Percentiles rank a stretch among this genome's conserved stretches.
These are phyloP conservation scores for Auricularia heimuer DNA, from an alignment of 768 basidiomycete genomes.

Conservation along the genomic window DNA sequence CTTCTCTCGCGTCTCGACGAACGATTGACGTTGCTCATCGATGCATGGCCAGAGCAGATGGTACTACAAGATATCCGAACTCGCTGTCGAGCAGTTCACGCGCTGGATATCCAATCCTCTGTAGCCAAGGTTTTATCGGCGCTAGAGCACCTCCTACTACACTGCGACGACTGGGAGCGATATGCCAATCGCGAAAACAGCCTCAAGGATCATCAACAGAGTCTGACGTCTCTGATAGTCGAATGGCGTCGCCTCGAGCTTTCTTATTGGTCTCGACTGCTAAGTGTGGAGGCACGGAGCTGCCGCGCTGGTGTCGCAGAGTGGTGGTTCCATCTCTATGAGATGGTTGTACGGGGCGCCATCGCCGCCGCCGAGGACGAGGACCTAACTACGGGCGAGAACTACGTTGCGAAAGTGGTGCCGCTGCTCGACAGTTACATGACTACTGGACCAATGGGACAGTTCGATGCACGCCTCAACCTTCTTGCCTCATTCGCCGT, in stretches of 20 bases:
- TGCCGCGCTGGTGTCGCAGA: constrained; percentile 38
- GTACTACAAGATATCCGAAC: constrained; percentile 76
- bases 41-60: constrained; percentile 97
- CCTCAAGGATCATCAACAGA: constrained; percentile 55
- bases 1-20: constrained; percentile 41
- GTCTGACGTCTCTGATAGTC: constrained; percentile 64
- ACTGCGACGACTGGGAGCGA: constrained; percentile 93
- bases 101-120: constrained; percentile 53
- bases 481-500: constrained; percentile 59
- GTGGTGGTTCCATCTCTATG: constrained; percentile 92
- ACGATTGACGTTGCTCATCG: constrained; percentile 47
- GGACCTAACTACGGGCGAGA: constrained; percentile 25
- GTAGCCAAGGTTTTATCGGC: constrained; percentile 75
- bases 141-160: constrained; percentile 74
- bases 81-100: constrained; percentile 58
- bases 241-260: constrained; percentile 88
- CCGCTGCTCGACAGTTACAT: constrained; percentile 78
- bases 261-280: constrained; percentile 71
- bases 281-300: constrained; percentile 55
- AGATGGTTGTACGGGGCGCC: constrained; percentile 59
- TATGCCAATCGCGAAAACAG: constrained; percentile 90
- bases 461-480: constrained; percentile 58
- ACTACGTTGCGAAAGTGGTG: constrained; percentile 57
- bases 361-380: constrained; percentile 28
- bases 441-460: constrained; percentile 66